A percentile compares a stretch with the other conserved stretches of the same genome.
These are phyloP conservation scores for Beauveria sp. DNA, from an alignment of 2,329 filamentous ascomycete species.

Conservation along the genomic window DNA sequence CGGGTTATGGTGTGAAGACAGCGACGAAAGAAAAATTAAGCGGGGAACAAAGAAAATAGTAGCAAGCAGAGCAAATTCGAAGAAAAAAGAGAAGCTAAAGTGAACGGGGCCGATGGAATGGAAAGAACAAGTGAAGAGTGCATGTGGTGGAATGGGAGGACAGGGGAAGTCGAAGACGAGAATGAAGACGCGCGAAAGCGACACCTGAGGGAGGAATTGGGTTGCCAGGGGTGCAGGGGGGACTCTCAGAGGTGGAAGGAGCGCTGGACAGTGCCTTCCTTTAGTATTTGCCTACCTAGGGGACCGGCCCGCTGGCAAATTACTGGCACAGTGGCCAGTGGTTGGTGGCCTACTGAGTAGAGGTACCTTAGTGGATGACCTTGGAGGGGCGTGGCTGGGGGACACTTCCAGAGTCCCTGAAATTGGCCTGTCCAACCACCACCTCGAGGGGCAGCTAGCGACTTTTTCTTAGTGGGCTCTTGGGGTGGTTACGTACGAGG, in stretches of 20 bases:
- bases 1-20: neutral
- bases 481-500: neutral
- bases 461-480: neutral
- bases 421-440: neutral
- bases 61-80: neutral
- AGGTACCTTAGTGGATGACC: neutral
- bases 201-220: neutral
- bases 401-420: neutral
- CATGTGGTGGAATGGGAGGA: conserved; percentile 6
- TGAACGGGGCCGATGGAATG: neutral
- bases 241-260: neutral
- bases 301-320: no score
- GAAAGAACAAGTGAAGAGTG: conserved; percentile 4
- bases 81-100: conserved; percentile 4
- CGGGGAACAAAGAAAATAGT: neutral
- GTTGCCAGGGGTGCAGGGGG: neutral
- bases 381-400: neutral
- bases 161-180: neutral
- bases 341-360: neutral
- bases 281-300: no score
- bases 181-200: neutral
- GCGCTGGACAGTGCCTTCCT: neutral
- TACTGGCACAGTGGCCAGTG: neutral
- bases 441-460: neutral
- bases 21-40: neutral